Evolutionary conservation across 768 basidiomycete genomes (phyloP), one percentile per base, ranked within the genome.

Genomic region (Macrolepiota dolichaula): DNA sequence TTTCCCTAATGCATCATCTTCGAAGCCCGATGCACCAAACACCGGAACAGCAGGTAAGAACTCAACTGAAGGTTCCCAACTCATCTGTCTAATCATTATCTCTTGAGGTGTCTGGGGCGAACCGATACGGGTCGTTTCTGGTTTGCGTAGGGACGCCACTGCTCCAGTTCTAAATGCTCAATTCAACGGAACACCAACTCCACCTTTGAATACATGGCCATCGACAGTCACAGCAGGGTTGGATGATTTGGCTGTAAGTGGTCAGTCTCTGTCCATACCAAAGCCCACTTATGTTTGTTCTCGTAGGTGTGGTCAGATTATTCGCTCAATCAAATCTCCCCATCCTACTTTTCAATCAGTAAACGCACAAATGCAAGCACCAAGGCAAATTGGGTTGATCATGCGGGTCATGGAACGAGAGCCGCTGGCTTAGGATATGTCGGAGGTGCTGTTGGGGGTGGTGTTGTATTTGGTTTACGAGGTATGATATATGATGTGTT

Each of bases 401-500:
- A 71, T 59, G 70, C 70, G 29, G 76, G 76, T 17, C 71, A 71
- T 57, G 76, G 76, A 12, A 71, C 66, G 12, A 68, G 71, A 19
- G 76, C 76, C 0, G 62, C 73, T 17, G 76, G 76, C 17, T 55
- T 74, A n/a, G 76, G 75, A 35, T 77, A 72, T 37, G 59, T 77
- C 12, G 76, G 76, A 10, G 76, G 76, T 51, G 74, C 74, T 3
- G 70, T 24, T 24, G 71, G 67, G 25, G 76, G 76, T 38, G 73
- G 76, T 1, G 72, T 74, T 3, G 71, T 72, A 3, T 77, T 77
- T 58, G 74, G 67, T 17, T 51, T 77, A 25, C 68, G 68, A 69
- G 74, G 73, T 74, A 46, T 12, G 42, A 12, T 24, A 44, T 4
- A 44, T 9, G n/a, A 44, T 9, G n/a, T n/a, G 27, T 38, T 46